Percentiles rank a stretch among this genome's conserved stretches.
phyloP scores from a whole-genome alignment of 208 protist genomes.

The Crithidia fasciculata region DNA sequence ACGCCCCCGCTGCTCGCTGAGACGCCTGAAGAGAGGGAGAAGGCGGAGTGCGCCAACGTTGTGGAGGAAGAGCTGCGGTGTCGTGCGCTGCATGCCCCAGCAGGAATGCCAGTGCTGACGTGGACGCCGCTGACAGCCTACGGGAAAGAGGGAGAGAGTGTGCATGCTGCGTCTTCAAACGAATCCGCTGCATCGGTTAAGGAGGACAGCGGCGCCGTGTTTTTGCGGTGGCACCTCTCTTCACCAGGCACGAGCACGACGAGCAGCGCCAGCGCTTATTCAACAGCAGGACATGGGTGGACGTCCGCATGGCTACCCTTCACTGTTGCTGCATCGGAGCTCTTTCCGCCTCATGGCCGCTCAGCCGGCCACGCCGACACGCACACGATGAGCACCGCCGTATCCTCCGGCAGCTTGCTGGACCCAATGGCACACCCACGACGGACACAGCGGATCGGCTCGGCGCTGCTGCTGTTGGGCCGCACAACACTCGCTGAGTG shows the following conservation, averaged over 20 bases:
- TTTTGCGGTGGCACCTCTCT: constrained; percentile 24
- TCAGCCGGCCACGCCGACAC: not conserved
- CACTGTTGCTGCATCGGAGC: not conserved
- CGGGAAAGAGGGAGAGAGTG: no score
- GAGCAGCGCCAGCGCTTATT: no score
- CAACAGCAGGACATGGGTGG: not conserved
- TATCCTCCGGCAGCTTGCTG: not conserved
- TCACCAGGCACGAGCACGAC: not conserved
- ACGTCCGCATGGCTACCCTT: constrained; percentile 29
- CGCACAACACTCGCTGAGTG: constrained; percentile 4
- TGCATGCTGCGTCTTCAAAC: no score
- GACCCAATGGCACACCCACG: constrained; percentile 1
- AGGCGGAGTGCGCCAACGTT: not conserved
- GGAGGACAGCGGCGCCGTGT: not conserved
- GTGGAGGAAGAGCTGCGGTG: constrained; percentile 15
- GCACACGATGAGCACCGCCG: constrained; percentile 13
- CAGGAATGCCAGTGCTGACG: constrained; percentile 11
- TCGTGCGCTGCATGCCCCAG: constrained; percentile 2
- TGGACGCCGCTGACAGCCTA: not conserved
- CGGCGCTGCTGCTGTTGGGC: constrained; percentile 16
- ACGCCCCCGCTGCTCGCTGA: not conserved
- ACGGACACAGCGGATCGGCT: not conserved
- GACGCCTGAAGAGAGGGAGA: not conserved
- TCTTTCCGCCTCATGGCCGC: not conserved
- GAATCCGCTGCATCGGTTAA: no score